Base-by-base conservation (phyloP, 2,329 filamentous ascomycete genomes). In the Colletotrichum chrysophilum region DNA sequence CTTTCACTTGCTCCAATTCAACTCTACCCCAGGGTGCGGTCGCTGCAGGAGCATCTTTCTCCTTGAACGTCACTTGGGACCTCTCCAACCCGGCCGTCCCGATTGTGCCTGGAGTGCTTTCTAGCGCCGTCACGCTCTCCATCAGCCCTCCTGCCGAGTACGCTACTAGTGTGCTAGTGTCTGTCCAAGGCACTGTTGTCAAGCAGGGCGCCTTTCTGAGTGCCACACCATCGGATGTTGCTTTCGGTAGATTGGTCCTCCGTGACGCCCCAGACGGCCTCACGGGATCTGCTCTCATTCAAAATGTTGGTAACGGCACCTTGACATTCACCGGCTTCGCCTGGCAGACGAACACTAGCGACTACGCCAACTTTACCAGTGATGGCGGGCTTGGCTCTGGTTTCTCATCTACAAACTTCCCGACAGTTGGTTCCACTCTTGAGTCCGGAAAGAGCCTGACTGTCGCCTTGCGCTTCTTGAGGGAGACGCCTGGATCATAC, bases 41-140 rank as follows among this genome's bases (percentile, higher is more conserved):
- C 9, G 78, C 79, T 4, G 79, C 81, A 62, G 86, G 85, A 2
- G 78, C 82, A 2, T 81, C 77, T 7, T 87, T 88, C 75, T 83
- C 80, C 9, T 86, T 87, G 75, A 82, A 84, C 7, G 82, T 87
- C n/a, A 81, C 80, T 10, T 87, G 85, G 83, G 81, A 85, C 64
- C 80, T 86, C 5, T 77, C 79, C 26, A 80, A 79, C 74, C 78
- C 79, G 9, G 79, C 80, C 5, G 80, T 78, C 7, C 77, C 78
- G 7, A 74, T 83, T 24, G 72, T 80, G 9, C 85, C 85, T 10
- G 86, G 86, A 7, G 78, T 83, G 13, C 81, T 83, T 62, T 83
- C 81, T 21, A 83, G 82, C 3, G 82, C 82, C 18, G 77, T 87
- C 8, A 83, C 82, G 32, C 78, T 87, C n/a, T 80, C 81, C 43